A percentile compares a stretch with the other conserved stretches of the same genome.
Evolutionary conservation across 768 basidiomycete genomes (phyloP).

Genomic region (Auricularia sp.): DNA sequence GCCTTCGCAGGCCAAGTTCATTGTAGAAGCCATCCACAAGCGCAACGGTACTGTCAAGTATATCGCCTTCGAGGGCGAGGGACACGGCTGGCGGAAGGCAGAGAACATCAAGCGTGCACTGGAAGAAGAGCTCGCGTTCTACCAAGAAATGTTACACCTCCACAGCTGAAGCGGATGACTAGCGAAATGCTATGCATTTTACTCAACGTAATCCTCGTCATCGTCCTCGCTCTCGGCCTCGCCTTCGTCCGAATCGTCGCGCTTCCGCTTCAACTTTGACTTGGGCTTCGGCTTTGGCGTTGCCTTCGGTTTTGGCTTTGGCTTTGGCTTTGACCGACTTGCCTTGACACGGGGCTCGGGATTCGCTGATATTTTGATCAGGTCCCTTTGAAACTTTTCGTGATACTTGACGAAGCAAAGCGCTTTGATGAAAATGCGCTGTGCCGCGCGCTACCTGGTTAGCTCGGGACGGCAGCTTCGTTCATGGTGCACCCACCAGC

Average conservation of each 20-base stretch:
- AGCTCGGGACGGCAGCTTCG: background rate
- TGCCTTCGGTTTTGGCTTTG: background rate
- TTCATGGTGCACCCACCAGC: background rate
- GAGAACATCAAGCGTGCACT: slow-evolving; percentile 44
- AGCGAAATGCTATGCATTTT: too few relatives aligned
- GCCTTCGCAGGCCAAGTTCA: slow-evolving; percentile 50
- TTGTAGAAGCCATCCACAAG: slow-evolving; percentile 42
- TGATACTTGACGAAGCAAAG: background rate
- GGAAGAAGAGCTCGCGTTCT: slow-evolving; percentile 44
- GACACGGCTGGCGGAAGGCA: slow-evolving; percentile 52
- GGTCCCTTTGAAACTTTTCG: background rate
- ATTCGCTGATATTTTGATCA: background rate
- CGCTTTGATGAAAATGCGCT: background rate
- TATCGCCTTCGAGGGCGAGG: slow-evolving; percentile 52
- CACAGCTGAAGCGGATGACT: background rate
- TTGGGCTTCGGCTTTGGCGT: background rate
- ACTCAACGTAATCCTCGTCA: background rate
- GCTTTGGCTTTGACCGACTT: background rate
- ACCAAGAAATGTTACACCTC: slow-evolving; percentile 20
- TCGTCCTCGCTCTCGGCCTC: background rate
- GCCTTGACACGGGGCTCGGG: background rate
- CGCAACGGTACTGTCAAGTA: slow-evolving; percentile 47
- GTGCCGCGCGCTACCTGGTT: background rate
- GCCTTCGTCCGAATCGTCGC: background rate
- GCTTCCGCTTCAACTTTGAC: background rate